Evolutionary conservation across 768 basidiomycete species (phyloP).

Genomic region (Multifurca ochricompacta): DNA sequence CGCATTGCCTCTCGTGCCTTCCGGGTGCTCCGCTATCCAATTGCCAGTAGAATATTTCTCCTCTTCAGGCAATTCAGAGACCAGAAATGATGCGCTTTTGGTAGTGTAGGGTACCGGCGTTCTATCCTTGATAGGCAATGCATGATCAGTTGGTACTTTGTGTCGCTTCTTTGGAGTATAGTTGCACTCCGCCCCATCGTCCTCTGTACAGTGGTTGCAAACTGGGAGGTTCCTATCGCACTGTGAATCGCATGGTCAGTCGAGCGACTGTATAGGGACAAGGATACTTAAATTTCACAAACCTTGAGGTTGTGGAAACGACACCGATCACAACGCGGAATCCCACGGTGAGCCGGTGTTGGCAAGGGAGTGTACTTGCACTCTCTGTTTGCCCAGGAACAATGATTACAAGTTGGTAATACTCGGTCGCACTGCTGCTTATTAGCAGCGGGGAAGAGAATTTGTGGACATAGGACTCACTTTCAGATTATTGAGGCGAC

Average conservation of each 20-base stretch:
- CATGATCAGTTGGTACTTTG: conserved; percentile 42
- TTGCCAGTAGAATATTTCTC: conserved; percentile 27
- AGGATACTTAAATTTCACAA: conserved; percentile 20
- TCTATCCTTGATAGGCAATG: conserved; percentile 28
- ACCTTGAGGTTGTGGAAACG: conserved; percentile 62
- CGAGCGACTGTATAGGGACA: conserved; percentile 4
- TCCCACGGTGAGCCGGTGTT: conserved; percentile 67
- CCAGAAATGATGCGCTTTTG: conserved; percentile 42
- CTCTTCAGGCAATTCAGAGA: conserved; percentile 33
- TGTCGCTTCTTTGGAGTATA: conserved; percentile 68
- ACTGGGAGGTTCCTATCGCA: conserved; percentile 67
- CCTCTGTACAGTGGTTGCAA: conserved; percentile 58
- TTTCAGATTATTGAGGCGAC: conserved; percentile 64
- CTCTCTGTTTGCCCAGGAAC: conserved; percentile 54
- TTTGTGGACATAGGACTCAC: conserved; percentile 32
- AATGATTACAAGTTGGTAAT: conserved; percentile 64
- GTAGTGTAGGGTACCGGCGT: conserved; percentile 35
- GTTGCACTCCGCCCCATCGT: conserved; percentile 49
- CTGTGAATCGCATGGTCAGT: conserved; percentile 28
- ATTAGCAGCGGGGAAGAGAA: conserved; percentile 13
- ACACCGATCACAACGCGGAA: conserved; percentile 67
- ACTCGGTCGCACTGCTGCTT: conserved; percentile 56
- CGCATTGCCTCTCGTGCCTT: conserved; percentile 11
- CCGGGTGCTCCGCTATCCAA: conserved; percentile 22
- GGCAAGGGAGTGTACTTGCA: conserved; percentile 69